Conservation (phyloP, 2,329 filamentous ascomycete genomes). For the Diaporthe batatas region DNA sequence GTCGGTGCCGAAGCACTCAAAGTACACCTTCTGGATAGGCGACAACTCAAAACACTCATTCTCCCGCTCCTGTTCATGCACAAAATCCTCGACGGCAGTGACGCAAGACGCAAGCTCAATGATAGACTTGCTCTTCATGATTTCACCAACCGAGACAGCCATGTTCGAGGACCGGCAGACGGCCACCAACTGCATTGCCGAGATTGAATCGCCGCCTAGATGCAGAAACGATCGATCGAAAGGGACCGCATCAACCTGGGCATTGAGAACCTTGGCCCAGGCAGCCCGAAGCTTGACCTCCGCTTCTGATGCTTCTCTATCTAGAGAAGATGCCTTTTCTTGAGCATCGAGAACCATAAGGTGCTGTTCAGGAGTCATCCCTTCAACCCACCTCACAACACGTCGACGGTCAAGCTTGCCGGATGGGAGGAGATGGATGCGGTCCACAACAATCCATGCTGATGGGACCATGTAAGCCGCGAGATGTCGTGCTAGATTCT, state of each 20-base stretch:
- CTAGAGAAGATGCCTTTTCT: not conserved
- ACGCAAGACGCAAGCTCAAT: slow-evolving; percentile 13
- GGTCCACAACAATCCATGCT: slow-evolving; percentile 2
- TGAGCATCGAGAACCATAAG: not conserved
- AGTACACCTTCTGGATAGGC: slow-evolving; percentile 10
- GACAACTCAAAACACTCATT: slow-evolving; percentile 7
- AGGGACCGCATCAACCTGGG: slow-evolving; percentile 50
- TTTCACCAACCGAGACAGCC: slow-evolving; percentile 5
- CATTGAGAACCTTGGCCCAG: slow-evolving; percentile 17
- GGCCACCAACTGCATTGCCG: slow-evolving; percentile 58
- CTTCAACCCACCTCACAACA: not conserved
- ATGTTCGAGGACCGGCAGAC: slow-evolving; percentile 19
- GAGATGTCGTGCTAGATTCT: not conserved
- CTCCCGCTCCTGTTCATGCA: slow-evolving; percentile 18
- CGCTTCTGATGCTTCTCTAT: slow-evolving; percentile 7
- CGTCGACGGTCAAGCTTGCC: slow-evolving; percentile 1
- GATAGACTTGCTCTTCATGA: slow-evolving; percentile 24
- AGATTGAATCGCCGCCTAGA: slow-evolving; percentile 71
- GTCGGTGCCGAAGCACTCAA: not conserved
- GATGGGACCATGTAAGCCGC: slow-evolving; percentile 11
- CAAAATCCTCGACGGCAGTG: slow-evolving; percentile 9
- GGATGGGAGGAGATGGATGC: slow-evolving; percentile 53
- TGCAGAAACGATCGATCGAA: slow-evolving; percentile 71
- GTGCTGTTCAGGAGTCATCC: not conserved
- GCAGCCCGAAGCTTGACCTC: slow-evolving; percentile 8